Base-by-base conservation (phyloP, 2,329 filamentous ascomycete genomes). In the Penicillium sp. region DNA sequence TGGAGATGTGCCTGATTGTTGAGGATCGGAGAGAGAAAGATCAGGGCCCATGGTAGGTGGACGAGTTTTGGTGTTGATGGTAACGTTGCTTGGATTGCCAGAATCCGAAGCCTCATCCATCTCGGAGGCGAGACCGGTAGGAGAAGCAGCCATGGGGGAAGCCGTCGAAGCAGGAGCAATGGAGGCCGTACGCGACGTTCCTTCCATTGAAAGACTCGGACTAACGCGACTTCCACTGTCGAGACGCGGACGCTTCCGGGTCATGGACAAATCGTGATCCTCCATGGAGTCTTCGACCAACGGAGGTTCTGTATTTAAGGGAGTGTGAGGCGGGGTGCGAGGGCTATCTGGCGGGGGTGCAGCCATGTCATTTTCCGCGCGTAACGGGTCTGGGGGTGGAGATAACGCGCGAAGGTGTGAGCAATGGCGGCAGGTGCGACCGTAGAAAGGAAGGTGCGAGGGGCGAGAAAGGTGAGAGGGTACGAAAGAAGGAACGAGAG, bases 221-320 rank as follows among this genome's bases (percentile, higher is more conserved):
- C 63, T 63, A 30, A 60, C 59, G 54, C 62, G 60, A 52, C 66
- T 70, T 54, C 72, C 72, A 63, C 71, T 73, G 58, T 75, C 73
- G 48, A 75, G 70, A 62, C 73, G 73, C 55, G 73, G 74, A 52
- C 74, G 73, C 67, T 76, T 76, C 55, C 73, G 68, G 43, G 68
- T 72, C 36, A 63, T 62, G 52, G 70, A 65, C 28, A 66, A 59
- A 47, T 67, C 60, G 49, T 55, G 56, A 54, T 72, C 71, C 66
- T 73, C 71, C 71, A 73, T 72, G 56, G 59, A 61, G 59, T 68
- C 64, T 56, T 61, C 57, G 48, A 61, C 58, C 42, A 64, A 57
- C 29, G 25, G 25, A 47, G 40, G 30, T 30, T 38, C 35, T 39
- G 68, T 63, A 53, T 54, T 60, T 55, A 63, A 57, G 53, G 58